Evolutionary conservation across 1,284 basidiomycete genomes (phyloP).

Genomic region (Ceratobasidium sp.): DNA sequence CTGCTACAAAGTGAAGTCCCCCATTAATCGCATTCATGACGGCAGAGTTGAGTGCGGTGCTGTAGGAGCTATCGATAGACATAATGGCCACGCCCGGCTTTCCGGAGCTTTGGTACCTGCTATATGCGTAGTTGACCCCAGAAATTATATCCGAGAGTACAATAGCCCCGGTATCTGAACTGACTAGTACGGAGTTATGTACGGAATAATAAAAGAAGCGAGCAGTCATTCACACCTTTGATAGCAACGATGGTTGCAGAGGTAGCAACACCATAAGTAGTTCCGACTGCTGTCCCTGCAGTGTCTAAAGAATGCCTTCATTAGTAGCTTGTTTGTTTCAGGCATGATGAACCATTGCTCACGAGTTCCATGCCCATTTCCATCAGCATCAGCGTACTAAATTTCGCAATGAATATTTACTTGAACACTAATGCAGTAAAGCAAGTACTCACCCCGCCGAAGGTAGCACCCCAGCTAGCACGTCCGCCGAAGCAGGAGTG

Average conservation of each 20-base stretch:
- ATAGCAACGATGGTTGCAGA: constrained; percentile 92
- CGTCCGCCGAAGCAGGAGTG: constrained; percentile 21
- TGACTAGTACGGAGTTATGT: constrained; percentile 92
- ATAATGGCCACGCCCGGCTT: constrained; percentile 43
- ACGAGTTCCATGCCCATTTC: constrained; percentile 23
- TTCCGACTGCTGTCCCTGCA: neutral
- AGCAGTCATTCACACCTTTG: constrained; percentile 65
- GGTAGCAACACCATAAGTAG: neutral
- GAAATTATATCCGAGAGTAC: too few relatives aligned
- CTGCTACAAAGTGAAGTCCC: constrained; percentile 95
- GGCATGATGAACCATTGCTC: neutral
- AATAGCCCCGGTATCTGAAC: constrained; percentile 94
- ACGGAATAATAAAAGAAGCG: constrained; percentile 61
- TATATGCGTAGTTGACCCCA: constrained; percentile 87
- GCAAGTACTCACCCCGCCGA: neutral
- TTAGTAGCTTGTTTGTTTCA: neutral
- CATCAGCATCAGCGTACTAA: constrained; percentile 20
- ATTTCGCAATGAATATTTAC: neutral
- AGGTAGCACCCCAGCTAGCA: constrained; percentile 20
- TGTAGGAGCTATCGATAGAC: constrained; percentile 40
- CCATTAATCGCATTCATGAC: constrained; percentile 64
- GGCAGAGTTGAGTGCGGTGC: constrained; percentile 44
- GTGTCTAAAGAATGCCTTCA: neutral
- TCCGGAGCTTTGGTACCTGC: constrained; percentile 55
- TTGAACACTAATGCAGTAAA: neutral